Evolutionary conservation across 2,329 filamentous ascomycete species (phyloP), one percentile per base, ranked within the genome.

Genomic region (Pseudogymnoascus sp.): DNA sequence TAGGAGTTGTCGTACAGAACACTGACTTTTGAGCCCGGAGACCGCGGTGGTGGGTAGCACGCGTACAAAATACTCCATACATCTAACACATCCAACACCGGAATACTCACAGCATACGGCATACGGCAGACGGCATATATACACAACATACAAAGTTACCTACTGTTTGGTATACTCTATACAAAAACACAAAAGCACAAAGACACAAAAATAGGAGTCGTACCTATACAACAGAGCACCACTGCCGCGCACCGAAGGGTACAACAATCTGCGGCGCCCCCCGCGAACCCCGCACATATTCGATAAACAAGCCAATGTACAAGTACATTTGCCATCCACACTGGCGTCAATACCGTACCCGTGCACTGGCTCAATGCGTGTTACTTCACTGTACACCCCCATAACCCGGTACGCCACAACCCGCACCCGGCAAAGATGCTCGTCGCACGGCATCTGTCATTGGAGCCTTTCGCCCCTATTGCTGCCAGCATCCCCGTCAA

Each of bases 351-450:
- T 19, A 19, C 19, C 19, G 26, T 31, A 19, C 46, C 46, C 26
- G 4, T n/a, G 46, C n/a, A 16, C 14, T 53, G 46, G 46, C 46
- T 31, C 26, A 31, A 53, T 10, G 24, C n/a, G 46, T 28, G 24
- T 16, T 53, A 53, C 46, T 10, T 7, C 22, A 10, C 24, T 28
- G 14, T 26, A 14, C 22, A 53, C 24, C 4, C 40, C 46, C 26
- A 31, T 31, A 31, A 31, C 46, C 46, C 46, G 26, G 46, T 33
- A 33, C 46, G 26, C 46, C 46, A 56, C 46, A 56, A 33, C 46
- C 46, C 46, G 46, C n/a, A 19, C 46, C 46, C 46, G 46, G 46
- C 46, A 56, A 56, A 19, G 46, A 56, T 56, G 46, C 8, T n/a
- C 46, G 46, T 31, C 12, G 46, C 46, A 56, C 46, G 46, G 26